These are phyloP conservation scores for Pecoramyces ruminantium DNA, from an alignment of 192 early-diverging fungal genomes.

Conservation along the genomic window DNA sequence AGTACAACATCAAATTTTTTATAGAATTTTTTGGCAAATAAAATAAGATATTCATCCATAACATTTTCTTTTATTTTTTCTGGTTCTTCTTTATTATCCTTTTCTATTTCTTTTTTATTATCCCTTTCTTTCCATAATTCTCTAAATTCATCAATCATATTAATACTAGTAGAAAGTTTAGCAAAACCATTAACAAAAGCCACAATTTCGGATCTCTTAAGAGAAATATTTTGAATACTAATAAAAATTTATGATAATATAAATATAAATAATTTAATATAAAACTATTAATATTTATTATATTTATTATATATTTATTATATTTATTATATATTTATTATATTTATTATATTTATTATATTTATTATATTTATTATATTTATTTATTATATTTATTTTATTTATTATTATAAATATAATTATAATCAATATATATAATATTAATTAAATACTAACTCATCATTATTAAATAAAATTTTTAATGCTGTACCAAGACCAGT, in stretches of 20 bases:
- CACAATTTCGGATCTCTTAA: slow-evolving; percentile 71
- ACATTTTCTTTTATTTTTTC: neutral
- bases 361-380: neutral
- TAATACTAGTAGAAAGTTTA: slow-evolving; percentile 70
- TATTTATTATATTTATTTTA: neutral
- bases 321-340: neutral
- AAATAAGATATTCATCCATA: too few species aligned
- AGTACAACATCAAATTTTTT: too few species aligned
- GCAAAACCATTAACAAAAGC: slow-evolving; percentile 78
- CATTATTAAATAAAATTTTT: slow-evolving; percentile 87
- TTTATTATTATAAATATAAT: too few species aligned
- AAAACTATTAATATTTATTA: neutral
- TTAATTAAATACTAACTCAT: slow-evolving; percentile 18
- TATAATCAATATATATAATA: too few species aligned
- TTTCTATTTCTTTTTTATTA: neutral
- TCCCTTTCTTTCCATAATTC: neutral
- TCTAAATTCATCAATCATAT: slow-evolving; percentile 60
- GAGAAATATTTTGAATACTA: neutral
- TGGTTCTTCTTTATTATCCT: neutral
- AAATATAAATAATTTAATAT: too few species aligned
- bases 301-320: neutral
- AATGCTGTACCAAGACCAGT: slow-evolving; percentile 91
- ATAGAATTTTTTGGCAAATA: too few species aligned
- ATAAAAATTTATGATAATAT: neutral
- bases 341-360: neutral